Conservation (phyloP, 805 yeast species). For the Lipomyces kockii region DNA sequence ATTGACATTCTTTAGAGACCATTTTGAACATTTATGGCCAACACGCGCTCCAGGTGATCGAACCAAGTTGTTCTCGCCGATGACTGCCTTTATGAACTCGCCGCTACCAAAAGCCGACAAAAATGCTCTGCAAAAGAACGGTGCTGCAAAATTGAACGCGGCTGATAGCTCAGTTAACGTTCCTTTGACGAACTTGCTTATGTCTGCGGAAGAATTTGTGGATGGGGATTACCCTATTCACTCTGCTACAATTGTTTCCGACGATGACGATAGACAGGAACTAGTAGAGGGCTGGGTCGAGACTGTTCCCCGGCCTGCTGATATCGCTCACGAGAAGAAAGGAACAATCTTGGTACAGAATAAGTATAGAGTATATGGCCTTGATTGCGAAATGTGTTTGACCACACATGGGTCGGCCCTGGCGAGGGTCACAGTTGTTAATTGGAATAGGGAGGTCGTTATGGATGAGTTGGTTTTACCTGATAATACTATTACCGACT, state of each 20-base stretch:
- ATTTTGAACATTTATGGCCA: conserved; percentile 55
- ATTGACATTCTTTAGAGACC: conserved; percentile 47
- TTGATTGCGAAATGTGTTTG: conserved; percentile 94
- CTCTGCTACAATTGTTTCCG: conserved; percentile 41
- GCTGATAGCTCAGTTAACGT: conserved; percentile 7
- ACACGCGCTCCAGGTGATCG: conserved; percentile 69
- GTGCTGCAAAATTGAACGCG: conserved; percentile 42
- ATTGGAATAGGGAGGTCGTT: conserved; percentile 51
- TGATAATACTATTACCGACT: conserved; percentile 70
- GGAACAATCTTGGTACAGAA: conserved; percentile 22
- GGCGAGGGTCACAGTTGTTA: conserved; percentile 76
- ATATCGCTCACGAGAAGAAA: conserved; percentile 44
- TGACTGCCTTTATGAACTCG: conserved; percentile 59
- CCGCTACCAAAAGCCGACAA: conserved; percentile 64
- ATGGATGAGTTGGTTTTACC: conserved; percentile 83
- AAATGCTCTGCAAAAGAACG: conserved; percentile 45
- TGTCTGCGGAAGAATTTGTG: conserved; percentile 56
- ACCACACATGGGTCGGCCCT: conserved; percentile 66
- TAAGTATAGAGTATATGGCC: conserved; percentile 56
- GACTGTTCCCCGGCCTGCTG: conserved; percentile 52
- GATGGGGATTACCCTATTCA: conserved; percentile 67
- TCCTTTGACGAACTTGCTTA: conserved; percentile 54
- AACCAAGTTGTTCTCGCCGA: conserved; percentile 58
- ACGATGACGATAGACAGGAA: conserved; percentile 13
- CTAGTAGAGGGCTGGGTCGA: conserved; percentile 56